These are phyloP conservation scores for Rhododendron vialii DNA, from an alignment of 148 eudicot species.

Conservation along the genomic window DNA sequence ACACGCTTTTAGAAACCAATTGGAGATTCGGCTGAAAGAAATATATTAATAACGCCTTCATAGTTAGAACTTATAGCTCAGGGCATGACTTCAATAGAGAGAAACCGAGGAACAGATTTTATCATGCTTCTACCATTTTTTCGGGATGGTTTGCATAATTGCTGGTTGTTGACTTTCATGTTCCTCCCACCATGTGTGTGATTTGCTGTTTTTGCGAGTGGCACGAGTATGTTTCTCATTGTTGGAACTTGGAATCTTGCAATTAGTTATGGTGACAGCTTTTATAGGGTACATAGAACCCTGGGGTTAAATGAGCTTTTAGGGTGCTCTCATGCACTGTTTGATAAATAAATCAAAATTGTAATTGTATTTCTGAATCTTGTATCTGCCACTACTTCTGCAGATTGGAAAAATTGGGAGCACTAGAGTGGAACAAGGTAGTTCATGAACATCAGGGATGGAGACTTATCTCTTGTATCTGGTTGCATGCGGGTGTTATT, in stretches of 20 bases:
- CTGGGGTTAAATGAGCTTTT: background rate
- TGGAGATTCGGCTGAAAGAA: background rate
- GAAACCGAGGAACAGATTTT: background rate
- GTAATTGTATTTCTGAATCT: background rate
- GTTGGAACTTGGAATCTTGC: background rate
- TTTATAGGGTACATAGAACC: background rate
- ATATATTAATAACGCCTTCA: background rate
- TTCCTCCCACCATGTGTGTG: background rate
- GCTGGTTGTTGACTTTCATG: background rate
- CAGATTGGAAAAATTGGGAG: conserved; percentile 80
- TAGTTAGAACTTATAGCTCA: background rate
- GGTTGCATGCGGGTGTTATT: conserved; percentile 93
- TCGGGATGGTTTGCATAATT: background rate
- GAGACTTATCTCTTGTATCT: conserved; percentile 83
- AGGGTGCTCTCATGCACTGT: background rate
- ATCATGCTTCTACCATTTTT: background rate
- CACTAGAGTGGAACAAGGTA: conserved; percentile 63
- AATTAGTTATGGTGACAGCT: background rate
- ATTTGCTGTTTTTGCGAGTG: background rate
- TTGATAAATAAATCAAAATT: background rate
- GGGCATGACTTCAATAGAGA: background rate
- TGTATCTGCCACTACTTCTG: conserved; percentile 7
- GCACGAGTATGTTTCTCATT: background rate
- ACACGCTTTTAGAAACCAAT: background rate
- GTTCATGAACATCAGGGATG: conserved; percentile 68